Conservation (phyloP, 2,329 filamentous ascomycete genomes). For the Fusarium drepaniforme region DNA sequence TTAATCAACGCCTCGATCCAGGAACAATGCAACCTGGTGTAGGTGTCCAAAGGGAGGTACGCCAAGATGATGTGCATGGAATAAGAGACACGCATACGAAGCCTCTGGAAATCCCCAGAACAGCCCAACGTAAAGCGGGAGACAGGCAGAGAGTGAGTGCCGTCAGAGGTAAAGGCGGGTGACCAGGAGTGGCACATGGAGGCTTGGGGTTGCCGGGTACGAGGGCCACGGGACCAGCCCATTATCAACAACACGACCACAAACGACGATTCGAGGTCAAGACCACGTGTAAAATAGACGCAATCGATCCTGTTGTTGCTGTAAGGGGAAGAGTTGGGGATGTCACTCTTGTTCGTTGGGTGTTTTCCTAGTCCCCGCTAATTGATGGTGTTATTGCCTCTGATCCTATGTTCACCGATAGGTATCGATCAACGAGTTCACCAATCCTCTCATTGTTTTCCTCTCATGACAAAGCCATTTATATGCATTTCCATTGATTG, state of each 20-base stretch:
- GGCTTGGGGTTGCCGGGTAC: not conserved
- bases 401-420: no score
- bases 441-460: not conserved
- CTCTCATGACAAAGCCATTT: not conserved
- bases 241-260: slow-evolving; percentile 27
- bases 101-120: not conserved
- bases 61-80: slow-evolving; percentile 11
- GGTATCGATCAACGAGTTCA: not conserved
- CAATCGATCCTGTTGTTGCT: not conserved
- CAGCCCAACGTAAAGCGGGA: slow-evolving; percentile 1
- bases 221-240: slow-evolving; percentile 34
- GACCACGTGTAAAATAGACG: slow-evolving; percentile 29
- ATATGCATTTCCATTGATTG: not conserved
- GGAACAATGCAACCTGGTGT: slow-evolving; percentile 30
- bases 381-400: not conserved
- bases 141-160: slow-evolving; percentile 1
- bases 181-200: slow-evolving; percentile 36
- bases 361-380: not conserved
- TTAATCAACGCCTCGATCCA: slow-evolving; percentile 25
- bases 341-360: not conserved
- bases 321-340: not conserved
- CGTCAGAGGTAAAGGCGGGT: slow-evolving; percentile 13
- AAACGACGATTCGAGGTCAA: slow-evolving; percentile 6
- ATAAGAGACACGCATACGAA: slow-evolving; percentile 16
- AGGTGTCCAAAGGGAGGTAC: not conserved